Evolutionary conservation across 352 stramenopile genomes (phyloP).

Genomic region (Phytophthora citrophthora): DNA sequence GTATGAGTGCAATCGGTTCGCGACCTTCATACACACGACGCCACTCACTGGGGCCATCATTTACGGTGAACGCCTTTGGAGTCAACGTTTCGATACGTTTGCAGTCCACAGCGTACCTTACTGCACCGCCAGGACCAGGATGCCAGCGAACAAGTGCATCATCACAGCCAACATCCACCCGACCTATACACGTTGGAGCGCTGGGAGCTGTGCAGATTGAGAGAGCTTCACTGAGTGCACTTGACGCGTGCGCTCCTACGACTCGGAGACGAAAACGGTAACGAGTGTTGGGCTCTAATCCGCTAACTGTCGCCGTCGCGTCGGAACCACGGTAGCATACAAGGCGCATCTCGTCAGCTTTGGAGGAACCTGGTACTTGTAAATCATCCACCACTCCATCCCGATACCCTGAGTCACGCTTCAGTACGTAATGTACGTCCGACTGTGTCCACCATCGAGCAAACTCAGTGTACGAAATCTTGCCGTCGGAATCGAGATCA

Average conservation of each 20-base stretch:
- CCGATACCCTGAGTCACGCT: conserved; percentile 53
- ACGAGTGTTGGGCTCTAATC: conserved; percentile 82
- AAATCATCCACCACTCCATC: conserved; percentile 9
- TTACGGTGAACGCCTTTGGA: conserved; percentile 11
- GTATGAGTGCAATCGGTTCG: conserved; percentile 66
- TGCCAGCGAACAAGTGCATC: conserved; percentile 85
- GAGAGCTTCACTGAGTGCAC: conserved; percentile 75
- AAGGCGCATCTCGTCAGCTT: conserved; percentile 54
- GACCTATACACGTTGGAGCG: conserved; percentile 55
- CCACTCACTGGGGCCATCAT: conserved; percentile 60
- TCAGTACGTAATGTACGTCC: conserved; percentile 87
- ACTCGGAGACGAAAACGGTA: conserved; percentile 88
- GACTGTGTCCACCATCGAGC: conserved; percentile 86
- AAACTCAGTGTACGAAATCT: conserved; percentile 90
- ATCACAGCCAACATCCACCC: conserved; percentile 62
- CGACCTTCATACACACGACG: conserved; percentile 79
- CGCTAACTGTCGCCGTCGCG: conserved; percentile 45
- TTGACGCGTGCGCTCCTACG: conserved; percentile 79
- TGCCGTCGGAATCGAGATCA: conserved; percentile 80
- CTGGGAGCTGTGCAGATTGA: conserved; percentile 72
- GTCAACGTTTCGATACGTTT: conserved; percentile 72
- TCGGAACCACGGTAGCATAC: conserved; percentile 82
- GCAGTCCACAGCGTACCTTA: conserved; percentile 80
- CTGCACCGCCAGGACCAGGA: conserved; percentile 65
- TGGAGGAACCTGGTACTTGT: conserved; percentile 1